Percentiles rank a stretch among this genome's conserved stretches.
phyloP scores from a whole-genome alignment of 2,329 filamentous ascomycete species.

The Hymenotorrendiella dingleyae region DNA sequence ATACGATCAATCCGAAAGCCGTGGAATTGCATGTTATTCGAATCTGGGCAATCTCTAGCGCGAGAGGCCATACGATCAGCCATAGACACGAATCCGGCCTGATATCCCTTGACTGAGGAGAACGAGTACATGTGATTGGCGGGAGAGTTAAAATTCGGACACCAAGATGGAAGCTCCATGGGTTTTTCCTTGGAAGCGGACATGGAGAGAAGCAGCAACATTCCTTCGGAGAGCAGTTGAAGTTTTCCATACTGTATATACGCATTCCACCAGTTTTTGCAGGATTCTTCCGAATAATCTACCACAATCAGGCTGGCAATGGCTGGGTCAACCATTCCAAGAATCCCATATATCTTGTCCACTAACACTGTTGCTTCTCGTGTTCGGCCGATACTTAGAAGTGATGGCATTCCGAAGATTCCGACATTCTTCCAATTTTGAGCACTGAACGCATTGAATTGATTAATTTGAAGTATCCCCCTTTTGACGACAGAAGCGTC shows the following conservation, averaged over 20 bases:
- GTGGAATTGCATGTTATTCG: not conserved
- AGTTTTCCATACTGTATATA: slow-evolving; percentile 2
- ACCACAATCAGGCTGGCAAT: not conserved
- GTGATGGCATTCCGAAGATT: not conserved
- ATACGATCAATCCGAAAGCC: not conserved
- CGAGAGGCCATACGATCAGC: not conserved
- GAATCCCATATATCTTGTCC: slow-evolving; percentile 4
- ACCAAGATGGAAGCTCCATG: slow-evolving; percentile 3
- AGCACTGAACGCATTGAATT: too few species aligned
- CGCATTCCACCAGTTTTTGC: not conserved
- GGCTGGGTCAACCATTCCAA: not conserved
- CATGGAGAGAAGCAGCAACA: not conserved
- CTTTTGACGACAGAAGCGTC: too few species aligned
- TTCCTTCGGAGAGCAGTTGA: not conserved
- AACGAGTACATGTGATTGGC: not conserved
- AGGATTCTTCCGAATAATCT: not conserved
- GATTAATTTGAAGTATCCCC: too few species aligned
- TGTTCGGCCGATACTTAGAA: not conserved
- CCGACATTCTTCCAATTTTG: not conserved
- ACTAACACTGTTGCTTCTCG: slow-evolving; percentile 1
- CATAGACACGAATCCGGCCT: not conserved
- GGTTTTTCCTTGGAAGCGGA: not conserved
- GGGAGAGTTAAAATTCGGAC: slow-evolving; percentile 5
- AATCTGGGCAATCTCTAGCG: not conserved
- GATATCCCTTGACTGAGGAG: not conserved